phyloP scores from a whole-genome alignment of 805 yeast genomes.

The Maudiozyma serrabonitensis region DNA sequence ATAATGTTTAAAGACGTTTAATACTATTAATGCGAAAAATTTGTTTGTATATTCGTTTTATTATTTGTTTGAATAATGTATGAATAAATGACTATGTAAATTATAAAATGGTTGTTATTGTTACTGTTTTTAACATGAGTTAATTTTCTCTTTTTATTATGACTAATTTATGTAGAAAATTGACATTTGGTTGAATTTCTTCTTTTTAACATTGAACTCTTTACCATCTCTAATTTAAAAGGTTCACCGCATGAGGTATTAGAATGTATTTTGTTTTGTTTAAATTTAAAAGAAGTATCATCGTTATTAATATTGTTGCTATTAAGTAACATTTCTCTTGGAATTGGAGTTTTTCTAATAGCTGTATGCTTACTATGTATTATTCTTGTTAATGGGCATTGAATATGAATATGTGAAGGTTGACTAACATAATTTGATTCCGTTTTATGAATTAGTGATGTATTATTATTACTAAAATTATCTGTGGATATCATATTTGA shows the following conservation, averaged over 20 bases:
- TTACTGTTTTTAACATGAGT: background rate
- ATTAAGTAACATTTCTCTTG: slow-evolving; percentile 3
- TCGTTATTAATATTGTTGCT: background rate
- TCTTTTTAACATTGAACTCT: slow-evolving; percentile 24
- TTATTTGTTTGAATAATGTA: no score
- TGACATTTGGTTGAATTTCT: slow-evolving; percentile 10
- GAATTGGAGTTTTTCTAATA: slow-evolving; percentile 9
- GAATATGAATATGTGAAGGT: slow-evolving; percentile 6
- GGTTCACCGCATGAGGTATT: background rate
- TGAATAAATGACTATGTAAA: no score
- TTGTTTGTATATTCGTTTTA: no score
- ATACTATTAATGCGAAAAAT: no score
- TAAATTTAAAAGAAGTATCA: background rate
- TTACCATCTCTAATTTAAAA: slow-evolving; percentile 16
- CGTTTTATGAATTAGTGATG: background rate
- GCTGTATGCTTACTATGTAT: slow-evolving; percentile 4
- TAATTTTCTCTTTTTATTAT: background rate
- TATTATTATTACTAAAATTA: background rate
- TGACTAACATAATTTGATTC: background rate
- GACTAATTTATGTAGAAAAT: background rate
- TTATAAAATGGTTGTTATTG: background rate
- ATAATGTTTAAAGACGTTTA: no score
- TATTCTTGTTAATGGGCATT: slow-evolving; percentile 4
- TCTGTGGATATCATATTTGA: background rate
- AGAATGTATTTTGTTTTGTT: background rate